Evolutionary conservation across 345 rosid genomes (phyloP), one percentile per base, ranked within the genome.

Genomic region (Acer campestre): DNA sequence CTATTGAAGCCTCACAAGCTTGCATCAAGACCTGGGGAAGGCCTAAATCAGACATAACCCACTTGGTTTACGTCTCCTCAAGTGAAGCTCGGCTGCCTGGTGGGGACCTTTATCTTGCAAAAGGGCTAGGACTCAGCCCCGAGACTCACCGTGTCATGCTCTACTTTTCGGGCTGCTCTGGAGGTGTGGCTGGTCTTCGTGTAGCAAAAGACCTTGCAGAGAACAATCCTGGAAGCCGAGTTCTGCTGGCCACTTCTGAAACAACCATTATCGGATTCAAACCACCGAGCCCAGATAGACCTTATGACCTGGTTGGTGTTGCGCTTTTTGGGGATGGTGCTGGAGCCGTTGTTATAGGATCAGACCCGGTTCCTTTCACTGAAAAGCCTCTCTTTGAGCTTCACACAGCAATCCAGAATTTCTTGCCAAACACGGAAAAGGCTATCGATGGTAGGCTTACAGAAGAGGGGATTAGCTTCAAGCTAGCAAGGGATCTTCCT

Each of bases 271-370:
- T 96, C 29, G 99, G 99, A 20, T 94, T 91, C 84, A 94, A 89
- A 62, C 99, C 99, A 2, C 99, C 99, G 1, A 94, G 91, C 81
- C 86, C 81, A 4, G 86, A 90, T 27, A 81, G 99, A 79, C 99
- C 98, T 0, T 96, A 96, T 74, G 99, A 95, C 78, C 91, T 94
- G 18, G 99, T 95, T n/a, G 99, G 98, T 16, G 99, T 89, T 3
- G 97, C 99, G 1, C 88, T 93, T 67, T 95, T 95, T 46, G 99
- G 99, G 10, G 97, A 95, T 65, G 99, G 98, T 64, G 97, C 98
- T 0, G 97, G 94, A 61, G 97, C 98, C 42, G 83, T 92, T 91
- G 83, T 94, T 64, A 79, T 95, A 1, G 99, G 98, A 8, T 78
- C 97, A 10, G 89, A 92, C 80, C 97, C 99, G 0, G 80, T 78